A percentile compares a stretch with the other conserved stretches of the same genome.
Evolutionary conservation across 257 asterid genomes (phyloP).

Genomic region (Solanum appendiculatum): DNA sequence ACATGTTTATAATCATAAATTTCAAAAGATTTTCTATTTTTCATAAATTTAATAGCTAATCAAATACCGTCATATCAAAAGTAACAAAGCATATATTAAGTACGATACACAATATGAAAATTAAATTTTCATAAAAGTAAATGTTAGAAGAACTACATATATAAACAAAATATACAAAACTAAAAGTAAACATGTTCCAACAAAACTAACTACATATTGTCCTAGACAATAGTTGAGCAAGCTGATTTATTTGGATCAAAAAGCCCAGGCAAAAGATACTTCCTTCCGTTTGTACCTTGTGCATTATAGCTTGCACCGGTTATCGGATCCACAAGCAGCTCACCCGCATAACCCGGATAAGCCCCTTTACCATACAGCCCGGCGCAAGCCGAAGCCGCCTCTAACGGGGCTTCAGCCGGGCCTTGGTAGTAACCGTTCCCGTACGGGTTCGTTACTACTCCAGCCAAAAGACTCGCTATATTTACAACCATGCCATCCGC

Average conservation of each 20-base stretch:
- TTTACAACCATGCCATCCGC: conserved; percentile 49
- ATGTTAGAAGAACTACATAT: too few species aligned
- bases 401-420: conserved; percentile 44
- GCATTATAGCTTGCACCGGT: conserved; percentile 79
- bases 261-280: conserved; percentile 47
- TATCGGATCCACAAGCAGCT: conserved; percentile 43
- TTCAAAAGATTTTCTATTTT: background rate
- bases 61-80: background rate
- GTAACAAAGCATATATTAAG: background rate
- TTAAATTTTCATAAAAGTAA: background rate
- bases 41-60: background rate
- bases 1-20: background rate
- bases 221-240: conserved; percentile 53
- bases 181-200: background rate
- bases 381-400: conserved; percentile 68
- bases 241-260: conserved; percentile 48
- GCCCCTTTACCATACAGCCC: conserved; percentile 73
- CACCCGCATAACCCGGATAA: conserved; percentile 69
- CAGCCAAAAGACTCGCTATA: conserved; percentile 48
- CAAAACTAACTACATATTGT: too few species aligned
- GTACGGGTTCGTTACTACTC: conserved; percentile 61
- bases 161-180: background rate
- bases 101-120: background rate
- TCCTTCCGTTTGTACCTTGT: conserved; percentile 44
- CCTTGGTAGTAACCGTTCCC: conserved; percentile 79